Percentiles rank a stretch among this genome's conserved stretches.
Evolutionary conservation across 2,329 filamentous ascomycete species (phyloP).

Genomic region (Aspergillus sp.): DNA sequence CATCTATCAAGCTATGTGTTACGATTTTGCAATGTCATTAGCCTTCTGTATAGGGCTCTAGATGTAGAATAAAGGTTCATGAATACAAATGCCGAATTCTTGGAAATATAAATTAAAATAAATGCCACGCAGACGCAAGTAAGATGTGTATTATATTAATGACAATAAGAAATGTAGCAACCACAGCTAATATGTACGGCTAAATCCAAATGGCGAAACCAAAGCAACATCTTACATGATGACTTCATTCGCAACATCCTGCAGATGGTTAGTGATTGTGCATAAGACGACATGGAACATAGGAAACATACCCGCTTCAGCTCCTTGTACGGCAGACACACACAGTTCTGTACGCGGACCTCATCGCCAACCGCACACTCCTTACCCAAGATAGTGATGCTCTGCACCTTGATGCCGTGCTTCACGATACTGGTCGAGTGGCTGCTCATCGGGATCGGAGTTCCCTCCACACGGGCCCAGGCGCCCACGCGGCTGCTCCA

Average conservation of each 20-base stretch:
- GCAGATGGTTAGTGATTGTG: constrained; percentile 2
- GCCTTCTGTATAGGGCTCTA: background rate
- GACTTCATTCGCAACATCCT: constrained; percentile 57
- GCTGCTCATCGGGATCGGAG: constrained; percentile 79
- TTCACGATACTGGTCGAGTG: constrained; percentile 94
- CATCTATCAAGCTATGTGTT: too few species aligned
- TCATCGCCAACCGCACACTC: constrained; percentile 93
- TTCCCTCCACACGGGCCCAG: constrained; percentile 98
- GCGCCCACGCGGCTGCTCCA: constrained; percentile 95
- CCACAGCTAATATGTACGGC: background rate
- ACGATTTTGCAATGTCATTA: background rate
- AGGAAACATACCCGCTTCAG: constrained; percentile 75
- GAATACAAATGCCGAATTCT: background rate
- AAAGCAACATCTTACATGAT: constrained; percentile 70
- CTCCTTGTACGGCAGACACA: constrained; percentile 97
- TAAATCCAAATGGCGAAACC: background rate
- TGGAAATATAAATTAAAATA: background rate
- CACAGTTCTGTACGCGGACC: constrained; percentile 93
- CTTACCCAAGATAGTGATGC: constrained; percentile 95
- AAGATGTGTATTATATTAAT: background rate
- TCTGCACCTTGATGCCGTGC: constrained; percentile 98
- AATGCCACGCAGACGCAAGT: too few species aligned
- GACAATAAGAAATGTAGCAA: background rate
- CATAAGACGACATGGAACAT: background rate
- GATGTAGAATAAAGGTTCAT: background rate